Evolutionary conservation across 2,329 filamentous ascomycete genomes (phyloP).

Genomic region (Colletotrichum godetiae): DNA sequence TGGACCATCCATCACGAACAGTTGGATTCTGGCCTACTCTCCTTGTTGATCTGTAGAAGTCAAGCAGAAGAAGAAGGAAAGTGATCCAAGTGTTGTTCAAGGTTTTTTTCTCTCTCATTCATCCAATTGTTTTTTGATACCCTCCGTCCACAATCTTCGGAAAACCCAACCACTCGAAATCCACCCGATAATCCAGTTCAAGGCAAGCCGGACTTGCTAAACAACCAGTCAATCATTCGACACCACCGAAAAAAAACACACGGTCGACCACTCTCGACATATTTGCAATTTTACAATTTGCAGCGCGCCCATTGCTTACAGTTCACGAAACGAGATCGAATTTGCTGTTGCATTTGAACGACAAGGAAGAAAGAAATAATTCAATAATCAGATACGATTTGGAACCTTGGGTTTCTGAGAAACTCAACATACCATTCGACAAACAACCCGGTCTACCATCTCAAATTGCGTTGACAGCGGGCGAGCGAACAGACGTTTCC

Average conservation of each 20-base stretch:
- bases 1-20: conserved; percentile 54
- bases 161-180: conserved; percentile 37
- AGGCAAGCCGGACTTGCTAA: conserved; percentile 72
- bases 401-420: conserved; percentile 23
- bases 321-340: conserved; percentile 10
- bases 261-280: not conserved
- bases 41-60: conserved; percentile 52
- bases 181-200: conserved; percentile 50
- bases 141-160: conserved; percentile 46
- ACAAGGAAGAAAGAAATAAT: conserved; percentile 33
- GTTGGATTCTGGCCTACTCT: conserved; percentile 54
- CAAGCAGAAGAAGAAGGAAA: conserved; percentile 55
- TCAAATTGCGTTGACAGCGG: conserved; percentile 32
- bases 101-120: conserved; percentile 53
- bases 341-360: conserved; percentile 11
- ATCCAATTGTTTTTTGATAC: conserved; percentile 47
- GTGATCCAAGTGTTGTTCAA: conserved; percentile 63
- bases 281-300: conserved; percentile 23
- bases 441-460: conserved; percentile 33
- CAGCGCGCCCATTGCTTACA: conserved; percentile 1
- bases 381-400: conserved; percentile 33
- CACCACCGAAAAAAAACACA: not conserved
- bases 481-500: conserved; percentile 28
- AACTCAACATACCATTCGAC: conserved; percentile 28
- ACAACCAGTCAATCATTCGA: conserved; percentile 60